Conservation (phyloP, 2,329 filamentous ascomycete genomes). For the Celoporthe dispersa region DNA sequence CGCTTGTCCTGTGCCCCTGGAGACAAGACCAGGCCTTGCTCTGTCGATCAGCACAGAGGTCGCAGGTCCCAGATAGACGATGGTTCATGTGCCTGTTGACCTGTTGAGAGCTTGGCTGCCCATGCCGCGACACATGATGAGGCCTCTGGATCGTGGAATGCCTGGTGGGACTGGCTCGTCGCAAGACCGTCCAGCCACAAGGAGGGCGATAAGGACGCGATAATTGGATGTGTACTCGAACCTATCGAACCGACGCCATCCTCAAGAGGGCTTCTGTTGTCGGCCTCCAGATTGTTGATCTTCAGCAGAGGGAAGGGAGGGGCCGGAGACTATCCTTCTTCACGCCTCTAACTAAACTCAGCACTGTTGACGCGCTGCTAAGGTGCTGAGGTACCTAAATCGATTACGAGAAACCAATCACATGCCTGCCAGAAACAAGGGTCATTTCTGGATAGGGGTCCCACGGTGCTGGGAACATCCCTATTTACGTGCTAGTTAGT, state of each 20-base stretch:
- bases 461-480: background rate
- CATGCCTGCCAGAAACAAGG: background rate
- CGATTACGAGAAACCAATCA: slow-evolving; percentile 7
- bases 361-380: background rate
- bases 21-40: too few relatives aligned
- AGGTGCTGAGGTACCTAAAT: background rate
- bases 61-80: background rate
- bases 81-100: background rate
- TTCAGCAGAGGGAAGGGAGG: background rate
- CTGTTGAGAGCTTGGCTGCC: background rate
- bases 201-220: background rate
- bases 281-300: background rate
- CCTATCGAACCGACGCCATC: background rate
- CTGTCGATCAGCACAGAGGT: background rate
- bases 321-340: background rate
- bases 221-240: background rate
- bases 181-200: background rate
- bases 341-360: background rate
- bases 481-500: background rate
- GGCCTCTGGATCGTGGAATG: background rate
- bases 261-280: background rate
- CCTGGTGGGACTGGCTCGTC: background rate
- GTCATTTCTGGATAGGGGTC: background rate
- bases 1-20: too few relatives aligned
- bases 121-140: slow-evolving; percentile 3